Conservation (phyloP, 2,329 filamentous ascomycete genomes). For the Hypoxylon sp. region DNA sequence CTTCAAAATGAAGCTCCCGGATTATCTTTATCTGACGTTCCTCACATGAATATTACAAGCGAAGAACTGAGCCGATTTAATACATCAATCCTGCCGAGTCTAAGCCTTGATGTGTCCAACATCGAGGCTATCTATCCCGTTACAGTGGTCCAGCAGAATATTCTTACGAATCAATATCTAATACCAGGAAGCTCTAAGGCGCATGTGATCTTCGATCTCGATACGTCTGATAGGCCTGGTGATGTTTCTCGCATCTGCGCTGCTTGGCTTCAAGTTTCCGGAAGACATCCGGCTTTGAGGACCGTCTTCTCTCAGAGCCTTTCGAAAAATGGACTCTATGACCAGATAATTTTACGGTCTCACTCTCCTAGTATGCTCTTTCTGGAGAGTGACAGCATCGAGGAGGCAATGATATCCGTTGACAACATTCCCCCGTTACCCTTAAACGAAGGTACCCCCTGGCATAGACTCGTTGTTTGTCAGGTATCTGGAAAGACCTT, state of each 20-base stretch:
- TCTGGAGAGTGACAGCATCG: slow-evolving; percentile 61
- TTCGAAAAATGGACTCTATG: slow-evolving; percentile 64
- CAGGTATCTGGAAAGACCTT: slow-evolving; percentile 61
- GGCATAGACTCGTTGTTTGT: slow-evolving; percentile 67
- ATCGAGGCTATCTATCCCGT: slow-evolving; percentile 66
- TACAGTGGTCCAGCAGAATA: slow-evolving; percentile 64
- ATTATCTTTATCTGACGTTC: slow-evolving; percentile 66
- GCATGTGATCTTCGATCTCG: slow-evolving; percentile 65
- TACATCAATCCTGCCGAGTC: slow-evolving; percentile 58
- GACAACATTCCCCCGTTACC: slow-evolving; percentile 61
- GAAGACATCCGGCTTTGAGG: slow-evolving; percentile 62
- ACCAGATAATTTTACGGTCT: slow-evolving; percentile 64
- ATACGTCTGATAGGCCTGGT: slow-evolving; percentile 57
- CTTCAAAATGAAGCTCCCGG: slow-evolving; percentile 62
- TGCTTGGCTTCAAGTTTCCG: slow-evolving; percentile 66
- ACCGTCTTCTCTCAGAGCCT: slow-evolving; percentile 69
- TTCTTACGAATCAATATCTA: slow-evolving; percentile 63
- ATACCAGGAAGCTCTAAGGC: slow-evolving; percentile 61
- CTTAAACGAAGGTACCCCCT: slow-evolving; percentile 58
- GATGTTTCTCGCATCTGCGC: slow-evolving; percentile 63
- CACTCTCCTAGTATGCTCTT: slow-evolving; percentile 68
- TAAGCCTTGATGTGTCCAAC: slow-evolving; percentile 62
- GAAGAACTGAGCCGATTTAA: slow-evolving; percentile 63
- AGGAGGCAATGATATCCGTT: slow-evolving; percentile 59
- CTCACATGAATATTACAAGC: slow-evolving; percentile 64